Evolutionary conservation across 805 yeast species (phyloP), one percentile per base, ranked within the genome.

Genomic region (Clavispora phyllophila): DNA sequence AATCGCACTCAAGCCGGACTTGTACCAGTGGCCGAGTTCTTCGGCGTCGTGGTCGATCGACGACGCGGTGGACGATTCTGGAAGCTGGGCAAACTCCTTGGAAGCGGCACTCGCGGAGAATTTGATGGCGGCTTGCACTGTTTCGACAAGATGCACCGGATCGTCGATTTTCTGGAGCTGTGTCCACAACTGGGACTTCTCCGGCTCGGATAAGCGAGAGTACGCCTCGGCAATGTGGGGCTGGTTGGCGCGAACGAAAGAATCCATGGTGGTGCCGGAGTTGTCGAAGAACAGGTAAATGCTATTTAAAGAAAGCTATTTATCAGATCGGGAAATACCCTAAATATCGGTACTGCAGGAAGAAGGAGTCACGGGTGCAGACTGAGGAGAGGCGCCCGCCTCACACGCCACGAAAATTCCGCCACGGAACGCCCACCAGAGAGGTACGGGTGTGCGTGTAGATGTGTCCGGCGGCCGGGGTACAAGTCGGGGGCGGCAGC

Each of bases 1-100:
- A 41, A 93, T 82, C 24, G 91, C 85, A 20, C 78, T 68, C 14
- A 82, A 62, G 12, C 99, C 99, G 13, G 66, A 33, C 2, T 62
- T 43, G 18, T 55, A 51, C 79, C 83, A 84, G 12, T 53, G 34
- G 4, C 47, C 50, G 33, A 59, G 57, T 17, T 45, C 50, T 34
- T 61, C 55, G 12, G 53, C 60, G 14, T 62, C 64, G 28, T 71
- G 53, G 23, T 77, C 76, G 13, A 84, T 65, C 18, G 75, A 70
- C 23, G 78, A 74, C 0, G 82, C 81, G 1, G 76, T 57, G 7
- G 60, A 57, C 0, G 56, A 43, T 2, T 39, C 40, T 1, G 90
- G 88, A 20, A 83, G 65, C 47, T 51, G 85, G 66, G 58, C 67
- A 57, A 55, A 76, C 55, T 35, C 57, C 39, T 61, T 58, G 18